Evolutionary conservation across 2,329 filamentous ascomycete genomes (phyloP).

Genomic region (Cercospora sojina): DNA sequence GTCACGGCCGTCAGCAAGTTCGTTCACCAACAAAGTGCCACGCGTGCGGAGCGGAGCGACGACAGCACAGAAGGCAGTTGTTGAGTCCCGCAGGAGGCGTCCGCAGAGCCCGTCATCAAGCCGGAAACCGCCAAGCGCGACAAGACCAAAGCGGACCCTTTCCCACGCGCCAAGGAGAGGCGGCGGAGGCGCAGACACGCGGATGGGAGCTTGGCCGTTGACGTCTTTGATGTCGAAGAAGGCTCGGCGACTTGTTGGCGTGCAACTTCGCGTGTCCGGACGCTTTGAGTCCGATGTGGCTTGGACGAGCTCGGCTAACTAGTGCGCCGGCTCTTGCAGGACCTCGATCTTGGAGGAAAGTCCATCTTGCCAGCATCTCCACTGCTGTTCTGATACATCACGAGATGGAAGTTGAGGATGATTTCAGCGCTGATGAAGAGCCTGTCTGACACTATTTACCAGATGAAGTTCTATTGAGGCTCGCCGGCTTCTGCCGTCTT

Average conservation of each 20-base stretch:
- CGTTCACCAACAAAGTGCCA: not conserved
- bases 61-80: not conserved
- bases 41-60: not conserved
- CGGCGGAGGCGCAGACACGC: not conserved
- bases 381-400: not conserved
- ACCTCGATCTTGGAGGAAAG: not conserved
- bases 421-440: no score
- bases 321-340: not conserved
- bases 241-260: not conserved
- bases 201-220: not conserved
- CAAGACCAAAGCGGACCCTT: not conserved
- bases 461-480: constrained; percentile 1
- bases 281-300: not conserved
- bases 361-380: not conserved
- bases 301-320: not conserved
- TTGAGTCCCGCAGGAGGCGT: not conserved
- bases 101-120: not conserved
- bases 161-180: not conserved
- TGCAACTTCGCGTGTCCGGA: not conserved
- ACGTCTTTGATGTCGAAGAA: constrained; percentile 4
- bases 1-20: not conserved
- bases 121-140: constrained; percentile 4
- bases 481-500: constrained; percentile 2
- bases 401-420: not conserved
- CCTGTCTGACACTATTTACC: not conserved